Base-by-base conservation (phyloP, 352 stramenopile genomes). In the Phytopythium helicoides region DNA sequence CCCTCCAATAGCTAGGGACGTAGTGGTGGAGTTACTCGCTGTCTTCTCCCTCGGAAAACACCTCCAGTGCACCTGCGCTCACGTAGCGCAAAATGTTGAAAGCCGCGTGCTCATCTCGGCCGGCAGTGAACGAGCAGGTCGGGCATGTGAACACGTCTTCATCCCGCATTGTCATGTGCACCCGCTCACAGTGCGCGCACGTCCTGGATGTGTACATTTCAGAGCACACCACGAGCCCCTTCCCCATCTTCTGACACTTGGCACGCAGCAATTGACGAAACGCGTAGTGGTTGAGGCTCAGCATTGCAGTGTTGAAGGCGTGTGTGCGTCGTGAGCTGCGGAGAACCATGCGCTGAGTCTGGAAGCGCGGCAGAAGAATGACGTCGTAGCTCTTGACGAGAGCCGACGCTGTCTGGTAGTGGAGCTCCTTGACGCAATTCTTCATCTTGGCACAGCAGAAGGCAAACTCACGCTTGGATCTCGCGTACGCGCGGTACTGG, bases 1-100 rank as follows among this genome's bases (percentile, higher is more conserved):
- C n/a, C n/a, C n/a, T n/a, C n/a, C n/a, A n/a, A n/a, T n/a, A n/a
- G n/a, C n/a, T n/a, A n/a, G n/a, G n/a, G n/a, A n/a, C n/a, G n/a
- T n/a, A n/a, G n/a, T n/a, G n/a, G n/a, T n/a, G n/a, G n/a, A n/a
- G n/a, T n/a, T n/a, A n/a, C n/a, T n/a, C n/a, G n/a, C n/a, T n/a
- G n/a, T n/a, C n/a, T n/a, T n/a, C n/a, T n/a, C n/a, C n/a, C n/a
- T n/a, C n/a, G n/a, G n/a, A n/a, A n/a, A n/a, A n/a, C n/a, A n/a
- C n/a, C 28, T 52, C 26, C 31, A 52, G 16, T 22, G 45, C 39
- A 4, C 45, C 45, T 6, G 45, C 45, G 28, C 26, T 31, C 28
- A 41, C 45, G n/a, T 33, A 52, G 25, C 45, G 28, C 45, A 51
- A n/a, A n/a, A 41, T 51, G 28, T 51, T 51, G 15, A 51, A 35